A percentile compares a stretch with the other conserved stretches of the same genome.
These are phyloP conservation scores for Tetrahymena malaccensis DNA, from an alignment of 73 alveolate species.

Conservation along the genomic window DNA sequence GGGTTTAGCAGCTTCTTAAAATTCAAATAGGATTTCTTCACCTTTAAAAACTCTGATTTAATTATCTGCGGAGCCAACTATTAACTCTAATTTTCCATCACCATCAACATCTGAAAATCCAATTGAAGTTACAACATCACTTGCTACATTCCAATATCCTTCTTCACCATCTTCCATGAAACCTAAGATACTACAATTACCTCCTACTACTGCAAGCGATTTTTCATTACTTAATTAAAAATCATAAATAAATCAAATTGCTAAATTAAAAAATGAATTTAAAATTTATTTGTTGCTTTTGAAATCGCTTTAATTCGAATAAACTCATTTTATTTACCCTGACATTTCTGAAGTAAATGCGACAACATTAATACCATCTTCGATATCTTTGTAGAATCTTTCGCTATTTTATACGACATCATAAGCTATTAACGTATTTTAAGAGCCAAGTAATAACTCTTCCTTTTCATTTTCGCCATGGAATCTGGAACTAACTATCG, in stretches of 20 bases:
- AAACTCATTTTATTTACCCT: neutral
- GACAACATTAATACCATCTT: neutral
- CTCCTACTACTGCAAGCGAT: conserved; percentile 6
- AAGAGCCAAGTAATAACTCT: neutral
- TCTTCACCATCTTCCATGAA: conserved; percentile 26
- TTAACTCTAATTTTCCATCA: conserved; percentile 8
- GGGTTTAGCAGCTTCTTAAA: neutral
- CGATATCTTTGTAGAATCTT: neutral
- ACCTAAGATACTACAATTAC: conserved; percentile 31
- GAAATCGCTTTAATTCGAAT: neutral
- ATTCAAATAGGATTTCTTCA: conserved; percentile 8
- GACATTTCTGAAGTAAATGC: neutral
- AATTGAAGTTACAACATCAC: conserved; percentile 23
- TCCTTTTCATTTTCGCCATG: neutral
- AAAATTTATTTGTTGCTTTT: neutral
- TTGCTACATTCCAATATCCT: conserved; percentile 42
- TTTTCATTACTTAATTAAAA: neutral
- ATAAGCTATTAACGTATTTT: neutral
- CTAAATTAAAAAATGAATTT: neutral
- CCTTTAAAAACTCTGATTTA: neutral
- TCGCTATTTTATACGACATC: neutral
- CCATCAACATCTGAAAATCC: conserved; percentile 17
- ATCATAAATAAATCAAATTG: no score
- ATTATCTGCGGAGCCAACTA: conserved; percentile 31
- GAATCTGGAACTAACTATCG: neutral